Conservation (phyloP, 192 early-diverging fungal species). For the Coemansia umbellata region DNA sequence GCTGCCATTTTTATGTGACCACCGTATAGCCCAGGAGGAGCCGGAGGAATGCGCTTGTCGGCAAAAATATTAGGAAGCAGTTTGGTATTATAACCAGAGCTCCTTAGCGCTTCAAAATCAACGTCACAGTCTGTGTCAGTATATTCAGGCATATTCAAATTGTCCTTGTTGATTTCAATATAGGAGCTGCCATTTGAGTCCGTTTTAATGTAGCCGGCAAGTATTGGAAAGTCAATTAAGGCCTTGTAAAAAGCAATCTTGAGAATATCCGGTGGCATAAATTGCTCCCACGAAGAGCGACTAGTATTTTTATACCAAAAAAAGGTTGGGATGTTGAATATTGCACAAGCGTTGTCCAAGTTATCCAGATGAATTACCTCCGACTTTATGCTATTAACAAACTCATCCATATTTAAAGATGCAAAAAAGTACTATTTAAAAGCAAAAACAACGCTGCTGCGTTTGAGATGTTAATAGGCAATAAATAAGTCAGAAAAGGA, state of each 20-base stretch:
- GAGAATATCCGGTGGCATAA: slow-evolving; percentile 18
- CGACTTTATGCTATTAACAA: neutral
- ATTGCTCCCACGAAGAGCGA: neutral
- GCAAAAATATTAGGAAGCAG: neutral
- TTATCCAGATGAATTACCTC: slow-evolving; percentile 1
- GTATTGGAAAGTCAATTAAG: slow-evolving; percentile 14
- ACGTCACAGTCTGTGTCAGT: slow-evolving; percentile 3
- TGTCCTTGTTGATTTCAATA: slow-evolving; percentile 1
- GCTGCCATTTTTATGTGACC: neutral
- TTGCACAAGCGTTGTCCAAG: slow-evolving; percentile 5
- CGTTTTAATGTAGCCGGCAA: slow-evolving; percentile 6
- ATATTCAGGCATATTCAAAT: slow-evolving; percentile 31
- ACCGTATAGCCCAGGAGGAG: neutral
- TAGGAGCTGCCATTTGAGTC: neutral
- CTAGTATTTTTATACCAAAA: slow-evolving; percentile 13
- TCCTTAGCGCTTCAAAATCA: slow-evolving; percentile 2
- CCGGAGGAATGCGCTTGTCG: neutral
- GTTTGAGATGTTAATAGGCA: too few species aligned
- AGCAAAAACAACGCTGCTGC: too few species aligned
- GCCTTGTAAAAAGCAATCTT: slow-evolving; percentile 9
- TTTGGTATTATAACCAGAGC: neutral
- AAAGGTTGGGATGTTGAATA: slow-evolving; percentile 1
- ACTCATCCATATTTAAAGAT: neutral
- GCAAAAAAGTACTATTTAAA: too few species aligned
- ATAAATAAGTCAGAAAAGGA: too few species aligned